Percentiles rank a stretch among this genome's conserved stretches.
Evolutionary conservation across 139 green algal species (phyloP).

Genomic region (Chlamydomonas schloesseri): DNA sequence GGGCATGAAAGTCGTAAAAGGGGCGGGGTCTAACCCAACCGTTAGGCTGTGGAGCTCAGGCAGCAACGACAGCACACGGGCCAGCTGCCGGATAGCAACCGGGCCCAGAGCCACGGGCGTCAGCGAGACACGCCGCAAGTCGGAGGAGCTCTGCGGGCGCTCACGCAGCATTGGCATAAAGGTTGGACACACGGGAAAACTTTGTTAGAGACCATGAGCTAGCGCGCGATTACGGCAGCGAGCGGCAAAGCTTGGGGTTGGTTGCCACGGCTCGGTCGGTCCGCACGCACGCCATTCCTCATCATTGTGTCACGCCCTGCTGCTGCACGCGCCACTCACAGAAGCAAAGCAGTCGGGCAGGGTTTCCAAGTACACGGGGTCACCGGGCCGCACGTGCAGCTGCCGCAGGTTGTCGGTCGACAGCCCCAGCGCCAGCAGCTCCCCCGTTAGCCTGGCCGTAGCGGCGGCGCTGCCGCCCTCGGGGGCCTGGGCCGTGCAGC

Average conservation of each 20-base stretch:
- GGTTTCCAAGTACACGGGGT: not conserved
- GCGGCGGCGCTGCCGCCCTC: not conserved
- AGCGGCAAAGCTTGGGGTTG: no score
- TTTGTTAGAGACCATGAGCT: no score
- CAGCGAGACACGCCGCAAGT: conserved; percentile 13
- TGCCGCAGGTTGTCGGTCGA: not conserved
- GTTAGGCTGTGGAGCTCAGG: no score
- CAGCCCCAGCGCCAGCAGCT: conserved; percentile 24
- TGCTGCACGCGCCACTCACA: not conserved
- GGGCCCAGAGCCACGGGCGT: conserved; percentile 29
- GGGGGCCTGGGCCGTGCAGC: not conserved
- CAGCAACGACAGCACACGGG: not conserved
- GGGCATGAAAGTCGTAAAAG: no score
- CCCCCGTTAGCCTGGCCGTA: not conserved
- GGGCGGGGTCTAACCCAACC: no score
- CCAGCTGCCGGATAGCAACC: conserved; percentile 26
- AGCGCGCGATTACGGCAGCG: no score
- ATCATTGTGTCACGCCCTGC: no score
- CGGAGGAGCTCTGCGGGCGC: not conserved
- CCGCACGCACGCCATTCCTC: no score
- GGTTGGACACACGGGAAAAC: no score
- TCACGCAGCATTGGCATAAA: no score
- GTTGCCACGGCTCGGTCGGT: no score
- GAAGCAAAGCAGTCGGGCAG: not conserved
- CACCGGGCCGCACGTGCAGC: conserved; percentile 12